A percentile compares a stretch with the other conserved stretches of the same genome.
Conservation (phyloP, 208 protist species). For the Crithidia sp. region DNA sequence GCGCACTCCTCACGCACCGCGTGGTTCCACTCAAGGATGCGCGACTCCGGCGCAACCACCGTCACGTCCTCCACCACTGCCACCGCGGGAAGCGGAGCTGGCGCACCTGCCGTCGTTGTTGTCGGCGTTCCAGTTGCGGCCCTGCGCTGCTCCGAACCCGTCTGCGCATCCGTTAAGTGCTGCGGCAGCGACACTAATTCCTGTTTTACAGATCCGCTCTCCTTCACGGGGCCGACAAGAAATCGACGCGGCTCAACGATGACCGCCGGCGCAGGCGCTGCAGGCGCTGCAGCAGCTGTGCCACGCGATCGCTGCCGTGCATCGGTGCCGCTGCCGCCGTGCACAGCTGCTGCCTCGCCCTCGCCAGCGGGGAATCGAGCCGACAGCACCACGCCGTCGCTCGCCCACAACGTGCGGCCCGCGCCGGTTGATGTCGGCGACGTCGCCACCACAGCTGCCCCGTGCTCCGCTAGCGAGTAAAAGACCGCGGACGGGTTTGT, state of each 20-base stretch:
- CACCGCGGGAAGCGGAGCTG: neutral
- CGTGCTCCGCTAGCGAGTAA: constrained; percentile 13
- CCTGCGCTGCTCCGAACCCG: no score
- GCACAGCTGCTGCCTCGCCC: neutral
- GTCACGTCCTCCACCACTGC: neutral
- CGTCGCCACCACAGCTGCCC: neutral
- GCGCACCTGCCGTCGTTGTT: neutral
- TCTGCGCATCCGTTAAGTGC: neutral
- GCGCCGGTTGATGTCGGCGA: neutral
- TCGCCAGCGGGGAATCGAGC: neutral
- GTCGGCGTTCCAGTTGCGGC: no score
- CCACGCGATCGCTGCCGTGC: neutral
- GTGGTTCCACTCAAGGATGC: constrained; percentile 23
- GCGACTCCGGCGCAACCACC: neutral
- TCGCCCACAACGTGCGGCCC: constrained; percentile 5
- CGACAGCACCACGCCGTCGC: constrained; percentile 7
- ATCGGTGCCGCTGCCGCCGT: neutral
- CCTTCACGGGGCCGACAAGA: no score
- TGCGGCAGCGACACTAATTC: neutral
- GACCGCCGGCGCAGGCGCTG: neutral
- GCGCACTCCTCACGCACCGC: constrained; percentile 8
- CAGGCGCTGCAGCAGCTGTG: neutral
- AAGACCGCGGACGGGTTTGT: constrained; percentile 6
- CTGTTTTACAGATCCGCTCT: no score
- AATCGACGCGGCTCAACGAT: neutral